Conservation (phyloP, 1,139 yeast species). For the Debaryomyces sp. region DNA sequence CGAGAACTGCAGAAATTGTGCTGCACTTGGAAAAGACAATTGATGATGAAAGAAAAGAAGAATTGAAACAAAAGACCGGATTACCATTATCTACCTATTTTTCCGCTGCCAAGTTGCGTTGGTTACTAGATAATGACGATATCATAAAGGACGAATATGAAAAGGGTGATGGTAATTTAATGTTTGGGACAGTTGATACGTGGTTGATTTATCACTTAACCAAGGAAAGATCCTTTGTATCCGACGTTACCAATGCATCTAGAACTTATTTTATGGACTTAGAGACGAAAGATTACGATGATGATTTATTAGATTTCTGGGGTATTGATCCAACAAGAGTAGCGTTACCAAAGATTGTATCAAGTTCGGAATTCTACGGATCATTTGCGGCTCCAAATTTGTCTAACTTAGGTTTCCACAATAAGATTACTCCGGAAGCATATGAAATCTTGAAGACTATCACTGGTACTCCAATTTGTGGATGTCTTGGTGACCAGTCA, state of each 20-base stretch:
- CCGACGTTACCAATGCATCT: constrained; percentile 91
- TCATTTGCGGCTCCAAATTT: constrained; percentile 63
- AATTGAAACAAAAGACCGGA: constrained; percentile 71
- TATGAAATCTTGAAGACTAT: constrained; percentile 52
- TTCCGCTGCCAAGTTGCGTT: constrained; percentile 85
- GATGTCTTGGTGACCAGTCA: constrained; percentile 93
- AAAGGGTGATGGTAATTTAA: constrained; percentile 67
- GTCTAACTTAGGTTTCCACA: constrained; percentile 52
- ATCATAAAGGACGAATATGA: constrained; percentile 73
- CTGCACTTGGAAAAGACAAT: constrained; percentile 61
- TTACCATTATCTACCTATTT: constrained; percentile 90
- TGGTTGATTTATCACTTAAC: constrained; percentile 92
- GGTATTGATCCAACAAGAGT: constrained; percentile 71
- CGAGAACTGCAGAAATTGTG: constrained; percentile 79
- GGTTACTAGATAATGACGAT: constrained; percentile 84
- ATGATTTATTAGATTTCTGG: constrained; percentile 76
- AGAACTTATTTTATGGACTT: constrained; percentile 91
- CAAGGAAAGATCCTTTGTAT: constrained; percentile 67
- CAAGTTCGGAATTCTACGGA: constrained; percentile 83
- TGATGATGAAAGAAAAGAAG: constrained; percentile 60
- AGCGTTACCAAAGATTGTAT: constrained; percentile 75
- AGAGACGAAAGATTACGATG: constrained; percentile 75
- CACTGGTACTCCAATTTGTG: constrained; percentile 74
- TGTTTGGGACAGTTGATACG: constrained; percentile 94
- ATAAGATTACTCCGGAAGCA: constrained; percentile 54